Percentiles rank a stretch among this genome's conserved stretches.
phyloP scores from a whole-genome alignment of 140 eudicot genomes.

The Stevia rebaudiana region DNA sequence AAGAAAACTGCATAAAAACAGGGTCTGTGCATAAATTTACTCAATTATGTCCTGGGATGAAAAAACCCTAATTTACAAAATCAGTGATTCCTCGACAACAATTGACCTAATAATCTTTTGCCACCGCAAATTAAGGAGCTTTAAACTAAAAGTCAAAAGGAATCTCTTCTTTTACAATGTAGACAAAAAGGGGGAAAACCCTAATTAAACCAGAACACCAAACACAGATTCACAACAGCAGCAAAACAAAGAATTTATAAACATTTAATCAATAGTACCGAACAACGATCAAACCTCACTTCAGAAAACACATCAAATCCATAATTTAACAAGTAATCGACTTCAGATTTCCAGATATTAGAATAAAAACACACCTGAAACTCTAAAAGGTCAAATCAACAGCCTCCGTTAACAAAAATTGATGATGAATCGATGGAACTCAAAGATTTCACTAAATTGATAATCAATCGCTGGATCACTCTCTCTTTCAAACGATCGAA shows the following conservation, averaged over 20 bases:
- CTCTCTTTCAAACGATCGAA: slow-evolving; percentile 18
- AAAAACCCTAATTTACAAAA: slow-evolving; percentile 2
- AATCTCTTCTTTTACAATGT: neutral
- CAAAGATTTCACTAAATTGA: slow-evolving; percentile 11
- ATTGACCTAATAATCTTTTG: neutral
- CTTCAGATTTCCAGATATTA: neutral
- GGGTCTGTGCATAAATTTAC: neutral
- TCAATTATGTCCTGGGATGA: neutral
- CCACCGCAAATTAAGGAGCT: neutral
- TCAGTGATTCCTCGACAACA: neutral
- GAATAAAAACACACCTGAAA: neutral
- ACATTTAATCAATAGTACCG: neutral
- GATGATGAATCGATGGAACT: slow-evolving; percentile 6
- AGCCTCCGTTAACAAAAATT: slow-evolving; percentile 13
- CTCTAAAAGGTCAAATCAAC: slow-evolving; percentile 20
- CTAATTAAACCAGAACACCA: slow-evolving; percentile 1
- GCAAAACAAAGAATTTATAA: neutral
- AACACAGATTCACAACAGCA: too few relatives aligned
- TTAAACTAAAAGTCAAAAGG: neutral
- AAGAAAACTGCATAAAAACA: neutral
- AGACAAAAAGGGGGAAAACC: neutral
- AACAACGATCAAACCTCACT: slow-evolving; percentile 2
- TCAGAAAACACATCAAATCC: slow-evolving; percentile 2
- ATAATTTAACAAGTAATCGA: neutral
- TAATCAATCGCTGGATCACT: slow-evolving; percentile 7